Conservation (phyloP, 2,329 filamentous ascomycete species). For the Aspergillus novofumigatus region DNA sequence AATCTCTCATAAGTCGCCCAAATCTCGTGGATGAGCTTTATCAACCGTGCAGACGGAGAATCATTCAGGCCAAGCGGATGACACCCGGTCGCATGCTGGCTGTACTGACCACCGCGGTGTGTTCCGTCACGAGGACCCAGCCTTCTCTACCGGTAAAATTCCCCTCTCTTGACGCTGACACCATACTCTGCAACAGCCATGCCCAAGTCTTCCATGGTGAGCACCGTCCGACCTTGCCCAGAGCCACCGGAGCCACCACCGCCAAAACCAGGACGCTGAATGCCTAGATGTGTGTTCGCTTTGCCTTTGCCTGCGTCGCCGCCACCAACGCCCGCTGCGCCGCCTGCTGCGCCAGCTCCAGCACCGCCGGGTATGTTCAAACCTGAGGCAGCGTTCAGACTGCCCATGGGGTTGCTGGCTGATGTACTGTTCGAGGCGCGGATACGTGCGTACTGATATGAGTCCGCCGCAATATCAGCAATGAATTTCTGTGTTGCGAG, state of each 20-base stretch:
- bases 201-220: constrained; percentile 97
- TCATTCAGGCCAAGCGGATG: too few relatives aligned
- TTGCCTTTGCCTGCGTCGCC: constrained; percentile 44
- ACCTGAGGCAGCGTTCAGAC: constrained; percentile 64
- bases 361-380: constrained; percentile 54
- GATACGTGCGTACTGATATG: constrained; percentile 96
- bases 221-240: constrained; percentile 78
- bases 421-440: constrained; percentile 84
- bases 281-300: constrained; percentile 59
- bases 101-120: neutral
- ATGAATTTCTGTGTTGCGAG: constrained; percentile 99
- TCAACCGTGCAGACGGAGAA: too few relatives aligned
- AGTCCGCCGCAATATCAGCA: constrained; percentile 92
- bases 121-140: neutral
- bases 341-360: constrained; percentile 50
- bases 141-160: constrained; percentile 76
- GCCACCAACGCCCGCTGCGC: constrained; percentile 45
- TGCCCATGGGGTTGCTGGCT: constrained; percentile 87
- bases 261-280: constrained; percentile 74
- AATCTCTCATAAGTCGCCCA: neutral
- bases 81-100: too few relatives aligned
- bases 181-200: constrained; percentile 98
- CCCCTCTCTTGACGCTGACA: constrained; percentile 93
- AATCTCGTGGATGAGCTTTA: neutral
- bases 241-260: constrained; percentile 85